A percentile compares a stretch with the other conserved stretches of the same genome.
Evolutionary conservation across 179 eudicot species (phyloP).

Genomic region (Vitellaria paradoxa): DNA sequence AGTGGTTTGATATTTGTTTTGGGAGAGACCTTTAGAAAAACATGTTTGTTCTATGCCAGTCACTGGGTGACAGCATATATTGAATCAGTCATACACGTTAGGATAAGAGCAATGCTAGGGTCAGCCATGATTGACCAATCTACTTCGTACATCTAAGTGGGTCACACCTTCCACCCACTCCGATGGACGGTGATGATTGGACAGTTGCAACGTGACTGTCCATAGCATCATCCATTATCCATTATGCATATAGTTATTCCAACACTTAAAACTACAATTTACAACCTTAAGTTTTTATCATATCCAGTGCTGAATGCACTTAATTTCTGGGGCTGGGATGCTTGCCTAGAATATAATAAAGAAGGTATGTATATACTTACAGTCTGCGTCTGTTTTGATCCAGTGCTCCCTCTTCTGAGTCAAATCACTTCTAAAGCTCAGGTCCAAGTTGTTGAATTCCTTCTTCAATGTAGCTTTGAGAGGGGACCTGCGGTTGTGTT

Average conservation of each 20-base stretch:
- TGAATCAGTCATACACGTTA: not conserved
- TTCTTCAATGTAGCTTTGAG: slow-evolving; percentile 24
- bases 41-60: not conserved
- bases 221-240: too few species aligned
- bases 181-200: too few species aligned
- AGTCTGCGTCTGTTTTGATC: slow-evolving; percentile 68
- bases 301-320: too few species aligned
- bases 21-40: not conserved
- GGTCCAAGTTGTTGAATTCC: slow-evolving; percentile 16
- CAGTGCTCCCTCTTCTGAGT: slow-evolving; percentile 44
- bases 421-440: slow-evolving; percentile 18
- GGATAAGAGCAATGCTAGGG: too few species aligned
- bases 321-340: not conserved
- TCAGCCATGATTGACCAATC: too few species aligned
- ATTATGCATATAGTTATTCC: not conserved
- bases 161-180: too few species aligned
- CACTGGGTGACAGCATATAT: not conserved
- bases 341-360: not conserved
- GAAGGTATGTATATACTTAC: slow-evolving; percentile 39
- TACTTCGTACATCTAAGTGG: too few species aligned
- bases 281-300: not conserved
- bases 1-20: not conserved
- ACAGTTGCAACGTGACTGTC: too few species aligned
- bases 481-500: slow-evolving; percentile 22
- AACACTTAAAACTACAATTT: not conserved